These are phyloP conservation scores for Hygrocybe punicea DNA, from an alignment of 768 basidiomycete species.

Conservation along the genomic window DNA sequence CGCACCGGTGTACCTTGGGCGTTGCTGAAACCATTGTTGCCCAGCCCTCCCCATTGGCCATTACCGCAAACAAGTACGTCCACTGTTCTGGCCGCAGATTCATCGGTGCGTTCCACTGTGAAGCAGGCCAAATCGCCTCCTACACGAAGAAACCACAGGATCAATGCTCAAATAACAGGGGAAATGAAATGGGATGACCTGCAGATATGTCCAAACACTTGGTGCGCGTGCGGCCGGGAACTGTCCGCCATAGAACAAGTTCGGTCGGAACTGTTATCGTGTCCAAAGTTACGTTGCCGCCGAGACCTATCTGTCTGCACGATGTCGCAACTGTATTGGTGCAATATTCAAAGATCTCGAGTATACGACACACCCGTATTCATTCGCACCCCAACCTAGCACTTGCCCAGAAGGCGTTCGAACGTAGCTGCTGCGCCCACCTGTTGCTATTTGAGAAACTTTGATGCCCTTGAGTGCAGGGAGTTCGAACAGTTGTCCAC, in stretches of 20 bases:
- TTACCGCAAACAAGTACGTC: conserved; percentile 75
- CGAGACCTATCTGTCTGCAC: conserved; percentile 76
- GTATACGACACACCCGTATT: conserved; percentile 57
- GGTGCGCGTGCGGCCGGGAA: conserved; percentile 47
- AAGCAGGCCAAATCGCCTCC: conserved; percentile 80
- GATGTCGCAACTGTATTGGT: conserved; percentile 3
- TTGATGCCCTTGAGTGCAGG: conserved; percentile 63
- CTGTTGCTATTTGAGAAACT: conserved; percentile 69
- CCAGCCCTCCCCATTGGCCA: conserved; percentile 79
- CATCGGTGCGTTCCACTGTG: conserved; percentile 53
- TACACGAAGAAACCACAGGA: conserved; percentile 19
- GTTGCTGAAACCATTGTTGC: conserved; percentile 63
- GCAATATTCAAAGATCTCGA: background rate
- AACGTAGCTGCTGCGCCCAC: conserved; percentile 68
- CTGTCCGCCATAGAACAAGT: conserved; percentile 64
- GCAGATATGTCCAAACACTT: conserved; percentile 65
- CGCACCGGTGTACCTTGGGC: conserved; percentile 67
- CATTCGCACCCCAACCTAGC: conserved; percentile 88
- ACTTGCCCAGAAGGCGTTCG: conserved; percentile 67
- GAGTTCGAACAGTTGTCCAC: conserved; percentile 70
- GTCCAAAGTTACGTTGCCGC: conserved; percentile 56
- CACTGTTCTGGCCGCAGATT: conserved; percentile 24
- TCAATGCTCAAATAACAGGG: background rate
- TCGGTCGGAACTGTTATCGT: conserved; percentile 82
- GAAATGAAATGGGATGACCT: conserved; percentile 36